Base-by-base conservation (phyloP, 1,139 yeast species). In the Yamadazyma diospyri region DNA sequence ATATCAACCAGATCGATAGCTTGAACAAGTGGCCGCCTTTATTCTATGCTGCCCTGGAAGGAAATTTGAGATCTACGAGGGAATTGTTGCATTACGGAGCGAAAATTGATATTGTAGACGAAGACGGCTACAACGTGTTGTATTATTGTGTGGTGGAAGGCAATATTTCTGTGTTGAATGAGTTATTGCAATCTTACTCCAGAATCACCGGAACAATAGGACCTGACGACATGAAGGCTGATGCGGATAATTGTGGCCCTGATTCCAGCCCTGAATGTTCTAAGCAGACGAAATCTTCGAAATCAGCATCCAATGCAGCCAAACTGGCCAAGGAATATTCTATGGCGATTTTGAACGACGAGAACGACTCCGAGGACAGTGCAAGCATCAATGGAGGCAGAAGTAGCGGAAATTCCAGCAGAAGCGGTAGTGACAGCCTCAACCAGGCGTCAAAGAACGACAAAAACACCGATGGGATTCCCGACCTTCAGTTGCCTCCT, bases 111-210 rank as follows among this genome's bases (percentile, higher is more conserved):
- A 57, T 83, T 13, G 67, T 77, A n/a, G 98, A 92, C 57, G 94
- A 82, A 40, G 87, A 87, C 43, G 87, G 92, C 2, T 76, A 75
- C 46, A 77, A 83, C 36, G 95, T 95, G 0, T 61, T 89, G 30
- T 92, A 85, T 53, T 86, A 89, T 53, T 92, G 97, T 29, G 84
- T 89, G 18, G 86, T 95, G 74, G 97, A 89, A 55, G 97, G 98
- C 11, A 92, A 88, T 51, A 77, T 87, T 25, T 74, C 69, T 15
- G 92, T 87, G 3, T 63, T 89, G 44, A 83, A 86, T 55, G 81
- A 80, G 19, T 62, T 92, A 28, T 64, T 69, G 28, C 53, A 56
- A 14, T 61, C 61, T 41, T 49, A 49, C 30, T 34, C 41, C 4
- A 36, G 34, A 2, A 45, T 46, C 4, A 35, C 39, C 6, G 38